A percentile compares a stretch with the other conserved stretches of the same genome.
These are phyloP conservation scores for Ceratocystis huliohia DNA, from an alignment of 2,329 filamentous ascomycete species.

Conservation along the genomic window DNA sequence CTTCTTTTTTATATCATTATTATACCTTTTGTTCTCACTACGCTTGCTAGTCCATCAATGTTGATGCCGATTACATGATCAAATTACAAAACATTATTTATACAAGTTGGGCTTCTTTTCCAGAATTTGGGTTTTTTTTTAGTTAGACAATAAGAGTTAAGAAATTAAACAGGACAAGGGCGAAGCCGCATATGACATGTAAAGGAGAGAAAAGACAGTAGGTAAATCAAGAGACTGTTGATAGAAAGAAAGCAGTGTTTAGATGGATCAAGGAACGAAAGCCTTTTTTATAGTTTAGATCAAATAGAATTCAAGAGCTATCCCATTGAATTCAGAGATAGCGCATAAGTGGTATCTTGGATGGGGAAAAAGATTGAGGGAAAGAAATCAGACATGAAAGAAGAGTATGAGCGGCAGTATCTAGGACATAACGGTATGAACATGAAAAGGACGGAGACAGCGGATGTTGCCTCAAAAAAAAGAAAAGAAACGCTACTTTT, in stretches of 20 bases:
- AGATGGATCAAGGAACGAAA: background rate
- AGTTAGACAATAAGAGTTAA: background rate
- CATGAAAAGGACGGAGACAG: background rate
- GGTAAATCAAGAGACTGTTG: background rate
- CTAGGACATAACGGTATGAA: conserved; percentile 1
- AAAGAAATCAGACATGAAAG: background rate
- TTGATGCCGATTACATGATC: background rate
- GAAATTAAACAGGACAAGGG: background rate
- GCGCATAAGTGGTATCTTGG: conserved; percentile 3
- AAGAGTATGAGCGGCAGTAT: background rate
- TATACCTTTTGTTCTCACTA: conserved; percentile 6
- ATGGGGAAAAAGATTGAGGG: background rate
- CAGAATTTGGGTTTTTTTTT: background rate
- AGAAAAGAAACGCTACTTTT: conserved; percentile 11
- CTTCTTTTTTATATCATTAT: background rate
- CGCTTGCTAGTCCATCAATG: no score
- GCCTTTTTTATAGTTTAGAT: background rate
- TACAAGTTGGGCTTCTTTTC: background rate
- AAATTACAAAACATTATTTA: background rate
- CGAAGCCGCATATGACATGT: background rate
- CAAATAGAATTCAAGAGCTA: background rate
- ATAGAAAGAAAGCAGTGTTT: background rate
- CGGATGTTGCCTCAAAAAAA: background rate
- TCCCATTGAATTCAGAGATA: background rate
- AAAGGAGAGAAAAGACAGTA: background rate